Conservation (phyloP, 305 asterid genomes). For the Fraxinus dipetala region DNA sequence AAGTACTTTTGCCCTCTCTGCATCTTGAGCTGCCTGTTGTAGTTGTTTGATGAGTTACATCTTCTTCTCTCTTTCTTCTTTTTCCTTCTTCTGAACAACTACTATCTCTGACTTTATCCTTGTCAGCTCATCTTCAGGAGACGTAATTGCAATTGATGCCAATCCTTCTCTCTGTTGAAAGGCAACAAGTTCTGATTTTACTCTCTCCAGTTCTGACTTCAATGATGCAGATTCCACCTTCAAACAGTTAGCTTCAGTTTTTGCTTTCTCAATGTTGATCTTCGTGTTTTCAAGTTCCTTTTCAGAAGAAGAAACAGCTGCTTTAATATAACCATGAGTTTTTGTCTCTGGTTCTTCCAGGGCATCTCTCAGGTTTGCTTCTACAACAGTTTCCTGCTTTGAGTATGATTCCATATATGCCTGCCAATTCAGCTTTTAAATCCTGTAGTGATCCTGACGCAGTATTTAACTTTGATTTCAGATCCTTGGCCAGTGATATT, state of each 20-base stretch:
- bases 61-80: conserved; percentile 56
- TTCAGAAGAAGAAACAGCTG: conserved; percentile 50
- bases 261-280: conserved; percentile 56
- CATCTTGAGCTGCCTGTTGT: conserved; percentile 67
- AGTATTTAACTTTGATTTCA: conserved; percentile 50
- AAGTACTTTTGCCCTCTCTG: conserved; percentile 54
- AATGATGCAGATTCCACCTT: conserved; percentile 60
- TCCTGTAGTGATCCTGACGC: conserved; percentile 50
- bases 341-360: conserved; percentile 38
- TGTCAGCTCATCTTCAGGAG: conserved; percentile 66
- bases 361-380: conserved; percentile 26
- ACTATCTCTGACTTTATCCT: conserved; percentile 49
- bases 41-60: conserved; percentile 62
- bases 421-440: conserved; percentile 65
- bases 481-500: conserved; percentile 52
- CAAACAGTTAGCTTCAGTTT: conserved; percentile 48
- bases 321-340: conserved; percentile 58
- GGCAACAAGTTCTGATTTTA: conserved; percentile 41
- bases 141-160: conserved; percentile 54
- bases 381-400: conserved; percentile 33
- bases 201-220: conserved; percentile 65
- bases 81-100: conserved; percentile 48
- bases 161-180: conserved; percentile 59
- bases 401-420: conserved; percentile 74
- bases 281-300: conserved; percentile 65